Percentiles rank a stretch among this genome's conserved stretches.
Evolutionary conservation across 2,329 filamentous ascomycete species (phyloP).

Genomic region (Fonsecaea monophora): DNA sequence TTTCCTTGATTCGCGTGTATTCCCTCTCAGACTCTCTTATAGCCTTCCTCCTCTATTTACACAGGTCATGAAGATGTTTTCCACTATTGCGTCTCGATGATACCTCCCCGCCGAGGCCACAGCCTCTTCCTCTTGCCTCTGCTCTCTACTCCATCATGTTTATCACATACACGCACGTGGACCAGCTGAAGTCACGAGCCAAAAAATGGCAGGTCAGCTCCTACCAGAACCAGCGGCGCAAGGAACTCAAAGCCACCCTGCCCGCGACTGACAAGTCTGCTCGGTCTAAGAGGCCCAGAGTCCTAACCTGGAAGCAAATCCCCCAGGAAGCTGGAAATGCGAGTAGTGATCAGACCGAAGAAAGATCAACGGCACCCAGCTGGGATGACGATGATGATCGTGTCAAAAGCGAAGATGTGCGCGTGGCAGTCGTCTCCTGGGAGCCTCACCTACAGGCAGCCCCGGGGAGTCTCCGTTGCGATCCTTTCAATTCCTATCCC

Average conservation of each 20-base stretch:
- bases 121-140: background rate
- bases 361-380: background rate
- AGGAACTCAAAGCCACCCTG: slow-evolving; percentile 12
- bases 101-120: background rate
- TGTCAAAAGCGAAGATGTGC: background rate
- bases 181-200: slow-evolving; percentile 16
- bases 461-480: slow-evolving; percentile 8
- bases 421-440: background rate
- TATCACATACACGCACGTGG: slow-evolving; percentile 21
- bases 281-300: background rate
- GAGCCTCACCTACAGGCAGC: background rate
- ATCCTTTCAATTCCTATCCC: slow-evolving; percentile 26
- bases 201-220: slow-evolving; percentile 24
- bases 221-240: slow-evolving; percentile 18
- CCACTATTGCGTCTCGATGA: background rate
- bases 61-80: background rate
- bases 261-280: slow-evolving; percentile 1
- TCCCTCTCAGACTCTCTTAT: background rate
- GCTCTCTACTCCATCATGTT: slow-evolving; percentile 3
- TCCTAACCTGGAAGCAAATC: slow-evolving; percentile 1
- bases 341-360: background rate
- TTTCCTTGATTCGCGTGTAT: background rate
- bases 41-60: background rate
- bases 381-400: background rate
- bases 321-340: background rate